Evolutionary conservation across 495 filamentous ascomycete genomes (phyloP).

Genomic region (Penicillium silybi): DNA sequence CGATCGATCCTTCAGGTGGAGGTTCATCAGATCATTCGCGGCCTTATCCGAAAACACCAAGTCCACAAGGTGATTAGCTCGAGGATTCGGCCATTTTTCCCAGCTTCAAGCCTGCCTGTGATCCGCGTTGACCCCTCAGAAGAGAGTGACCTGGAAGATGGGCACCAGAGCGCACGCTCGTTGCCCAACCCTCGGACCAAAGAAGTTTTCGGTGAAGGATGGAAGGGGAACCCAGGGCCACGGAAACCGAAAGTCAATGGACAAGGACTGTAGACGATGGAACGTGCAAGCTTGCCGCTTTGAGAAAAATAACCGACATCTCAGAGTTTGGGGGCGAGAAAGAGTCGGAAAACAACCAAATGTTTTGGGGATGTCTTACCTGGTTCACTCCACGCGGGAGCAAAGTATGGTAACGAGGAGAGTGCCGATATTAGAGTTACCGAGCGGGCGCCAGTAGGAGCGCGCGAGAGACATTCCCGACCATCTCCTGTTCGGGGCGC

Average conservation of each 20-base stretch:
- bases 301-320: neutral
- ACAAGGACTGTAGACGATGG: neutral
- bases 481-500: too few relatives aligned
- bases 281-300: neutral
- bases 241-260: neutral
- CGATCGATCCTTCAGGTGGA: slow-evolving; percentile 19
- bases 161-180: neutral
- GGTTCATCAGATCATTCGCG: slow-evolving; percentile 14
- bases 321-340: slow-evolving; percentile 18
- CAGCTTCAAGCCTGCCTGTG: neutral
- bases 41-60: slow-evolving; percentile 15
- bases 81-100: neutral
- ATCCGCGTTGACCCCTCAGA: neutral
- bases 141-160: slow-evolving; percentile 13
- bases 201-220: neutral
- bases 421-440: neutral
- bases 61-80: slow-evolving; percentile 10
- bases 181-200: neutral
- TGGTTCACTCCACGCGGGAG: neutral
- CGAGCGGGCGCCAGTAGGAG: neutral
- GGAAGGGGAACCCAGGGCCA: neutral
- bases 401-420: neutral
- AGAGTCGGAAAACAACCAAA: slow-evolving; percentile 8
- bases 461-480: neutral
- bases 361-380: neutral